Evolutionary conservation across 345 rosid species (phyloP).

Genomic region (Aethionema arabicum): DNA sequence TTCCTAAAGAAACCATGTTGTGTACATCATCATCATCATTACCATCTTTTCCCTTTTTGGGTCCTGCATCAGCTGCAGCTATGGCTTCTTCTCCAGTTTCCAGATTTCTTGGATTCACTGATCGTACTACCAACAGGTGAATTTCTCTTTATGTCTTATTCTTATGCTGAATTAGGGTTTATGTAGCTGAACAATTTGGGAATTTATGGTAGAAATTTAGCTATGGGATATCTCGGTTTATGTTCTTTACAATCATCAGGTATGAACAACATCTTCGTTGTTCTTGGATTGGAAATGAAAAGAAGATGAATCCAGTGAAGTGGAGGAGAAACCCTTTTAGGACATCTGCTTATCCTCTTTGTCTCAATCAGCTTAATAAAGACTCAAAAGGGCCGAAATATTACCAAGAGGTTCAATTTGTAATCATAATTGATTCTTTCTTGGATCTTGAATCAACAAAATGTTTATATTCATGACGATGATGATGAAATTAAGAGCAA

Average conservation of each 20-base stretch:
- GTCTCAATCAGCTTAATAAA: constrained; percentile 56
- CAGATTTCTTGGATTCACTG: constrained; percentile 21
- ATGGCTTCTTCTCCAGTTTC: constrained; percentile 34
- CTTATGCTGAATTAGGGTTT: constrained; percentile 14
- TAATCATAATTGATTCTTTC: constrained; percentile 28
- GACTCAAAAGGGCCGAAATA: constrained; percentile 55
- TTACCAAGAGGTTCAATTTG: constrained; percentile 78
- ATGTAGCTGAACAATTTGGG: neutral
- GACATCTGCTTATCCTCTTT: constrained; percentile 67
- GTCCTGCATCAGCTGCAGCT: constrained; percentile 31
- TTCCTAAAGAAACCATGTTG: constrained; percentile 33
- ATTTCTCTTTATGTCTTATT: constrained; percentile 2
- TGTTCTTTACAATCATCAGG: constrained; percentile 79
- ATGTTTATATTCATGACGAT: neutral
- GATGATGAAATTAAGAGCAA: neutral
- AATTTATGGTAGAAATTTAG: constrained; percentile 41
- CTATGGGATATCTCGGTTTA: constrained; percentile 59
- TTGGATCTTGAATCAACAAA: constrained; percentile 31
- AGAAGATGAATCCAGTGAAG: constrained; percentile 42
- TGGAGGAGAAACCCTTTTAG: constrained; percentile 43
- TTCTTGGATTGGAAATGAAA: constrained; percentile 44
- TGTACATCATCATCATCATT: constrained; percentile 37
- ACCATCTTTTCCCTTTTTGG: constrained; percentile 24
- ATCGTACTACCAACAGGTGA: constrained; percentile 39
- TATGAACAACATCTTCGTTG: constrained; percentile 53